Percentiles rank a stretch among this genome's conserved stretches.
These are phyloP conservation scores for Vigna angularis DNA, from an alignment of 306 rosid genomes.

Conservation along the genomic window DNA sequence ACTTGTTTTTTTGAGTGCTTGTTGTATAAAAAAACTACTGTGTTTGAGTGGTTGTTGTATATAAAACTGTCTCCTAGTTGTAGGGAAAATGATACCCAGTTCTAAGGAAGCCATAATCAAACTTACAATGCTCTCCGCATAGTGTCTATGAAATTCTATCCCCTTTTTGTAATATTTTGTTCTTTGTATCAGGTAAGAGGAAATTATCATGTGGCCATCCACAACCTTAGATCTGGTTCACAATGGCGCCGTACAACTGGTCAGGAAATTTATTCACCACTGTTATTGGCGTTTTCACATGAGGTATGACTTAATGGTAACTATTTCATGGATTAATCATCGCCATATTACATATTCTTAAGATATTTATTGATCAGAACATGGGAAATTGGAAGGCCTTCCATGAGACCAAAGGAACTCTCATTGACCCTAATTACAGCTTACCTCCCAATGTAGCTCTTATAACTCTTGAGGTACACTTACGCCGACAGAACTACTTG, in stretches of 20 bases:
- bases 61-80: neutral
- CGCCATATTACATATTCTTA: neutral
- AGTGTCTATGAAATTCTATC: neutral
- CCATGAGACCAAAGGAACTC: neutral
- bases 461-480: constrained; percentile 14
- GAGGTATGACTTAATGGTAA: neutral
- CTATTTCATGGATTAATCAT: neutral
- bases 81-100: neutral
- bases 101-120: neutral
- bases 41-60: neutral
- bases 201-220: constrained; percentile 16
- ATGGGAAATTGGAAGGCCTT: neutral
- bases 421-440: neutral
- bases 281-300: neutral
- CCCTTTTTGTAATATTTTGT: neutral
- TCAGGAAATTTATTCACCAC: constrained; percentile 10
- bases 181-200: constrained; percentile 6
- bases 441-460: constrained; percentile 15
- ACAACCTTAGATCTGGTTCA: neutral
- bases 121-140: neutral
- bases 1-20: neutral
- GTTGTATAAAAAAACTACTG: neutral
- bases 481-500: neutral
- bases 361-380: neutral
- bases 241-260: constrained; percentile 12